Evolutionary conservation across 352 stramenopile genomes (phyloP).

Genomic region (Phytophthora fragariaefolia): DNA sequence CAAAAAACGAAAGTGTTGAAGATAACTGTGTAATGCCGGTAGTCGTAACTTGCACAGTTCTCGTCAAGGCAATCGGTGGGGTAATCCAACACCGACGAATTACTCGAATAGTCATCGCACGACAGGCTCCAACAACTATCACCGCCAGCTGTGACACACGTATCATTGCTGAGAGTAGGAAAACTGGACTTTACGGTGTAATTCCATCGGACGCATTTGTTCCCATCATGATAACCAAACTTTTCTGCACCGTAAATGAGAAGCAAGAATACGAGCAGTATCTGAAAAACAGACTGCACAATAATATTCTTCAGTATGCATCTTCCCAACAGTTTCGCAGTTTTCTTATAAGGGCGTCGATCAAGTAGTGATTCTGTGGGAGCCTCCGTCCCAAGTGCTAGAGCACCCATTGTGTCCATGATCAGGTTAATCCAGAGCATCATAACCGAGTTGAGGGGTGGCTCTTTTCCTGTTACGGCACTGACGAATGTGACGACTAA

Average conservation of each 20-base stretch:
- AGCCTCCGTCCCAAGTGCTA: constrained; percentile 75
- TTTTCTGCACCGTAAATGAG: constrained; percentile 57
- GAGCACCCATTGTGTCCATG: constrained; percentile 85
- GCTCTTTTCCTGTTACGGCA: constrained; percentile 85
- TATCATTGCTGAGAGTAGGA: constrained; percentile 37
- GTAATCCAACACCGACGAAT: constrained; percentile 44
- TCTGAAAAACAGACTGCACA: constrained; percentile 72
- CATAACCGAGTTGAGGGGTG: constrained; percentile 85
- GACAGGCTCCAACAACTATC: constrained; percentile 54
- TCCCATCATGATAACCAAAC: constrained; percentile 71
- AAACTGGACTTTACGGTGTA: constrained; percentile 66
- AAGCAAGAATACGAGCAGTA: constrained; percentile 89
- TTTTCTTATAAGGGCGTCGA: constrained; percentile 78
- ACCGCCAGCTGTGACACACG: constrained; percentile 58
- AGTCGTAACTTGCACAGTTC: constrained; percentile 71
- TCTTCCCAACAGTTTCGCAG: constrained; percentile 54
- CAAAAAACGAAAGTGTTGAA: constrained; percentile 99
- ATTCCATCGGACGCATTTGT: constrained; percentile 49
- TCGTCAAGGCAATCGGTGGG: constrained; percentile 56
- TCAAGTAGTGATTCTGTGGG: constrained; percentile 71
- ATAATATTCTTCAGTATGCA: constrained; percentile 84
- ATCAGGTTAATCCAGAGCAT: constrained; percentile 92
- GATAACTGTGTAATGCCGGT: constrained; percentile 96
- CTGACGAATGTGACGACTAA: constrained; percentile 82
- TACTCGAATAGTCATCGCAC: constrained; percentile 67